These are phyloP conservation scores for Penicillium hesseltinei DNA, from an alignment of 2,329 filamentous ascomycete genomes.

Conservation along the genomic window DNA sequence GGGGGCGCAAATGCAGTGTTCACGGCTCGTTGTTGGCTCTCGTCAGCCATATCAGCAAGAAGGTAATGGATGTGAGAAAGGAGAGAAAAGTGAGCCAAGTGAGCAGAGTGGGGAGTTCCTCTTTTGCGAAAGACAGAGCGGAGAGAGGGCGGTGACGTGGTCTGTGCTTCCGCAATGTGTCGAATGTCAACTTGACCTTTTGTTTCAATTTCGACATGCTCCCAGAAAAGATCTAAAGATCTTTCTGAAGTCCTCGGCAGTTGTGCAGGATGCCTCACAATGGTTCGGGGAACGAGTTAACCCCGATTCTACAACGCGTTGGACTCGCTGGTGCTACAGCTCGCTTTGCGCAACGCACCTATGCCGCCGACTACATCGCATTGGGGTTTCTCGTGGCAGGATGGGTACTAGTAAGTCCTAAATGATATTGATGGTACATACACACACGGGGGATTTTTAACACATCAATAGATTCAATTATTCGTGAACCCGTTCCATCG, in stretches of 20 bases:
- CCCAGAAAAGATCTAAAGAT: conserved; percentile 7
- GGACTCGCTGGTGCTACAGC: conserved; percentile 49
- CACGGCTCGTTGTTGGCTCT: conserved; percentile 45
- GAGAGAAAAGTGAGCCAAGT: not conserved
- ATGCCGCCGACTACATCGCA: conserved; percentile 84
- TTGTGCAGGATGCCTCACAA: conserved; percentile 29
- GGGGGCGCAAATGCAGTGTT: conserved; percentile 78
- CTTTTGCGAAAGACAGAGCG: not conserved
- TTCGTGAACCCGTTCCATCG: conserved; percentile 84
- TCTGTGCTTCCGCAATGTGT: conserved; percentile 17
- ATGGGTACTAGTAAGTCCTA: conserved; percentile 47
- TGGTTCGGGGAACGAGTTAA: conserved; percentile 26
- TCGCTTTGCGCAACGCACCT: conserved; percentile 65
- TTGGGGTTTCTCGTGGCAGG: conserved; percentile 66
- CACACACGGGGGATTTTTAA: not conserved
- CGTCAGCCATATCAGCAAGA: conserved; percentile 57
- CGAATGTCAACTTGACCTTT: not conserved
- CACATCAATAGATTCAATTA: conserved; percentile 56
- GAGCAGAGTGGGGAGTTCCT: not conserved
- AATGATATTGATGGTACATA: not conserved
- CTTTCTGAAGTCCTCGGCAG: not conserved
- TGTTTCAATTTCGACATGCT: conserved; percentile 4
- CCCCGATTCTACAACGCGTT: conserved; percentile 24
- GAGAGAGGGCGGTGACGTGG: conserved; percentile 14
- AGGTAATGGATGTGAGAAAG: not conserved